Base-by-base conservation (phyloP, 768 basidiomycete genomes). In the Hygrophoropsis aurantiaca region DNA sequence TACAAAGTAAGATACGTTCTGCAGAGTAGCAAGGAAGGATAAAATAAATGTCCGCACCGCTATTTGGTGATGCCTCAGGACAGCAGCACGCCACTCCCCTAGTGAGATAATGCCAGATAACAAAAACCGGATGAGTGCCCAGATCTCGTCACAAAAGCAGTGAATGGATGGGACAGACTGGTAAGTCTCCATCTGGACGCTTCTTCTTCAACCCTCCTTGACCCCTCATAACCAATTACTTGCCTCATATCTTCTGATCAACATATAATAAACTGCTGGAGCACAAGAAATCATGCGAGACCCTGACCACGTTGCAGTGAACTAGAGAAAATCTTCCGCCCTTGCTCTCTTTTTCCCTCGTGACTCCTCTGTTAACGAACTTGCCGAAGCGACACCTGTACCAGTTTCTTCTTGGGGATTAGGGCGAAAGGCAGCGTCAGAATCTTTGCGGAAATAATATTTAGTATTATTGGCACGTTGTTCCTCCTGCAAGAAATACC, bases 271-370 rank as follows among this genome's bases (percentile, higher is more conserved):
- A 21, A 16, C 36, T n/a, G 20, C n/a, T 6, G 20, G 16, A 38
- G 20, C 20, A 42, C 48, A 20, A 46, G 50, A 35, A 26, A 30
- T 49, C 52, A 66, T 59, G 49, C 34, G 46, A 38, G 37, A 52
- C 26, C 47, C 47, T 46, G 49, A 50, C 52, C 52, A 46, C 36
- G 36, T 16, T 38, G 16, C 21, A 42, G 50, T 21, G 51, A 36
- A 41, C 60, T 68, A 90, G 57, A 92, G 68, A 66, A 89, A 90
- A 65, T 93, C 91, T 66, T 92, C 90, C 25, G 91, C 91, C 54
- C 89, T 75, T 39, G 90, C 87, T 39, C 91, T 74, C 67, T 93
- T 93, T 73, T 84, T 89, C 40, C 90, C 89, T 54, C 87, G 78
- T 41, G 78, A 71, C 58, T 87, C 87, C 42, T 86, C 84, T 25